Evolutionary conservation across 345 rosid species (phyloP).

Genomic region (Kernera saxatilis): DNA sequence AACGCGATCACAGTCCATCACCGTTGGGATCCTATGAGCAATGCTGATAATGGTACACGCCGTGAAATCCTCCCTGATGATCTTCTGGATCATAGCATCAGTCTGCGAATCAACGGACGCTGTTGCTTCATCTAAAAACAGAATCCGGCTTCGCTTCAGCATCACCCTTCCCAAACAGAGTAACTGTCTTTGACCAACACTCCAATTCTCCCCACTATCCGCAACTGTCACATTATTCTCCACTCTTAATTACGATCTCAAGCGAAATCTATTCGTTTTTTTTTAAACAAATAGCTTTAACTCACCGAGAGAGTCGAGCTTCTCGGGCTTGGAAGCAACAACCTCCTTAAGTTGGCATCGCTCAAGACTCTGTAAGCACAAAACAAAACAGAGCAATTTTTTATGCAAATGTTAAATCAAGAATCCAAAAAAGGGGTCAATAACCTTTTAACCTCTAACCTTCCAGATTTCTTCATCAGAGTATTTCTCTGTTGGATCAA

Average conservation of each 20-base stretch:
- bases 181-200: constrained; percentile 96
- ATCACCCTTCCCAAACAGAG: constrained; percentile 87
- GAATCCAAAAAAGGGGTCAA: neutral
- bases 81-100: constrained; percentile 82
- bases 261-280: neutral
- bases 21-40: constrained; percentile 96
- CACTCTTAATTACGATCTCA: neutral
- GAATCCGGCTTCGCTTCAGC: constrained; percentile 68
- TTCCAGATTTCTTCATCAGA: constrained; percentile 93
- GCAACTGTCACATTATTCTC: constrained; percentile 43
- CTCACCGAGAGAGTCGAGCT: constrained; percentile 73
- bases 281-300: neutral
- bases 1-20: constrained; percentile 94
- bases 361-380: constrained; percentile 56
- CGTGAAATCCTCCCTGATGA: constrained; percentile 79
- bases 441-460: constrained; percentile 30
- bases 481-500: constrained; percentile 77
- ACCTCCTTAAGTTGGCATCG: constrained; percentile 88
- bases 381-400: neutral
- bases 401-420: neutral
- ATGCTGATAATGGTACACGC: constrained; percentile 85
- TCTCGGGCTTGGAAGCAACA: constrained; percentile 68
- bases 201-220: constrained; percentile 93
- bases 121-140: constrained; percentile 92
- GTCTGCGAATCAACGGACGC: constrained; percentile 97